Base-by-base conservation (phyloP, 2,329 filamentous ascomycete genomes). In the Phyllosticta citribraziliensis region DNA sequence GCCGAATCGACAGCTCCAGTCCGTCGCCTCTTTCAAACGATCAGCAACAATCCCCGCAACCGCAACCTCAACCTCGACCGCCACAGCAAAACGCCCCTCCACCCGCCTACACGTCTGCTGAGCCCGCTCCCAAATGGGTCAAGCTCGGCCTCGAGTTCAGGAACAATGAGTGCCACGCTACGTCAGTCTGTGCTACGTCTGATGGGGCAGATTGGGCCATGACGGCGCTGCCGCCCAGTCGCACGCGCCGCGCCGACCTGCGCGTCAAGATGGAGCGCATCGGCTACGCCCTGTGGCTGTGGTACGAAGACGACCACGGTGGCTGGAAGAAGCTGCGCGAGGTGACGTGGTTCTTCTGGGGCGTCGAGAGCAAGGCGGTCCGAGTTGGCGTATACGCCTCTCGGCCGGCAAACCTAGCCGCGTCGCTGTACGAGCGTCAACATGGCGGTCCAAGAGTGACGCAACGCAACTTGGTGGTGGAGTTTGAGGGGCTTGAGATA, bases 331-430 rank as follows among this genome's bases (percentile, higher is more conserved):
- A 84, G 69, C 69, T 84, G 65, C 69, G 82, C 5, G 82, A 84
- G 69, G 79, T 84, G 27, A 82, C 80, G n/a, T 83, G 80, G 77
- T 84, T 84, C 69, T 84, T 84, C 67, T 83, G 79, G 70, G 81
- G 80, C 8, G 79, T 83, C 12, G 81, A 84, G 64, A 80, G 83
- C 64, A 84, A 84, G 67, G 79, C 75, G 25, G 76, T 84, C 22
- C 75, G 81, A 65, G 80, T 84, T 24, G 82, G 82, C 2, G 82
- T 83, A 50, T 84, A 84, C 73, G 82, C 81, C 25, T 80, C 77
- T 67, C 75, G 82, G 27, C 82, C 82, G 58, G 78, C 79, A 53
- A 80, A 77, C 66, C 72, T 82, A 63, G 71, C 71, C 8, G 62
- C 69, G 10, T 72, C 67, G 50, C 62, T 71, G 58, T 74, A 69